Evolutionary conservation across 768 basidiomycete species (phyloP).

Genomic region (Imleria badia): DNA sequence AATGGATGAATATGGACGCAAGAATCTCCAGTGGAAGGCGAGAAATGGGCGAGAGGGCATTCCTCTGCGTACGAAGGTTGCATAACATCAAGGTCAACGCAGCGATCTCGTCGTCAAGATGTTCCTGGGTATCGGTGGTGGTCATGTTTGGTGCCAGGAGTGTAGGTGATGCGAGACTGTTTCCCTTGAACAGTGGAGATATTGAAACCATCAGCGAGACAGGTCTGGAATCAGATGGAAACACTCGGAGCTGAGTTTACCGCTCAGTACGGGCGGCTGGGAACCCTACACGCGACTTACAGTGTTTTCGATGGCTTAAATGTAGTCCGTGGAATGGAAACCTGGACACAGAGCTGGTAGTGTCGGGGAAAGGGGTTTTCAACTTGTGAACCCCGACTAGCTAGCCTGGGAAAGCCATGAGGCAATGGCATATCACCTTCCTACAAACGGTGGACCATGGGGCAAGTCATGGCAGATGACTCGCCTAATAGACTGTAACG

Average conservation of each 20-base stretch:
- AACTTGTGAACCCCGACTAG: too few relatives aligned
- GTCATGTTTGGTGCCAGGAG: not conserved
- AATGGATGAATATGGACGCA: slow-evolving; percentile 20
- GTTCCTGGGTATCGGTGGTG: not conserved
- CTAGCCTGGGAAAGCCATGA: too few relatives aligned
- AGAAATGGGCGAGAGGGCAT: slow-evolving; percentile 16
- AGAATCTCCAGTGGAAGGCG: slow-evolving; percentile 25
- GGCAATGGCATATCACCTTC: too few relatives aligned
- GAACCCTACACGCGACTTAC: not conserved
- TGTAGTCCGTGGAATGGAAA: too few relatives aligned
- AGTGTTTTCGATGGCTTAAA: not conserved
- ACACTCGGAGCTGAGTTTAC: not conserved
- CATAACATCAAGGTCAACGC: slow-evolving; percentile 11
- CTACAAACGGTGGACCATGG: too few relatives aligned
- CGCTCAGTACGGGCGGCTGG: not conserved
- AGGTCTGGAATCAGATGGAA: too few relatives aligned
- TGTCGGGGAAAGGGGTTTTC: too few relatives aligned
- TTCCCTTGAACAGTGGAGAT: too few relatives aligned
- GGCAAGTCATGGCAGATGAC: too few relatives aligned
- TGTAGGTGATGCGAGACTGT: not conserved
- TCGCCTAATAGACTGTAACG: too few relatives aligned
- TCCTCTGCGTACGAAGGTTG: slow-evolving; percentile 17
- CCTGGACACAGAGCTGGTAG: too few relatives aligned
- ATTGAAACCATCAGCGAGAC: too few relatives aligned
- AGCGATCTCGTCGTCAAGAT: slow-evolving; percentile 21